Evolutionary conservation across 495 filamentous ascomycete species (phyloP).

Genomic region (Podospora comata): DNA sequence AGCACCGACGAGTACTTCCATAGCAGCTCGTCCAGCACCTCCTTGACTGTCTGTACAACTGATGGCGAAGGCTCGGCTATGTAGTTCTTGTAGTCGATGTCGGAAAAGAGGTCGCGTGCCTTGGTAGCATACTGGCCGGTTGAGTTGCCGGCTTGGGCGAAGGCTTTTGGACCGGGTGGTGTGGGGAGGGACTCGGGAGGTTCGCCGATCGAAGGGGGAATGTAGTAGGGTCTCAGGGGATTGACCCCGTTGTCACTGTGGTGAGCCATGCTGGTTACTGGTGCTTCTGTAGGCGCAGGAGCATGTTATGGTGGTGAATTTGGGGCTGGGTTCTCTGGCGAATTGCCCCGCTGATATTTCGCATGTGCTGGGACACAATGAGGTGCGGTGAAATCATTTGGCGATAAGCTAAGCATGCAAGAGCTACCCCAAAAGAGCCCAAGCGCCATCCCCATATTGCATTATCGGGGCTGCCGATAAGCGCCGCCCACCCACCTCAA

Average conservation of each 20-base stretch:
- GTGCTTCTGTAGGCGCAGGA: conserved; percentile 14
- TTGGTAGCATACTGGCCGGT: conserved; percentile 63
- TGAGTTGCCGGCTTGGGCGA: conserved; percentile 45
- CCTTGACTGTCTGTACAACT: conserved; percentile 65
- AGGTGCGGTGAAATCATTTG: conserved; percentile 22
- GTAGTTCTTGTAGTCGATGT: conserved; percentile 87
- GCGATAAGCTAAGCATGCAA: conserved; percentile 20
- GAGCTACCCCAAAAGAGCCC: conserved; percentile 1
- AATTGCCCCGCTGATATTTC: conserved; percentile 12
- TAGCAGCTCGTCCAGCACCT: conserved; percentile 71
- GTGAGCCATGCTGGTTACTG: conserved; percentile 39
- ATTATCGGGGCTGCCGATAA: conserved; percentile 25
- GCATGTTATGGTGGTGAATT: conserved; percentile 15
- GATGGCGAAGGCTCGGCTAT: conserved; percentile 73
- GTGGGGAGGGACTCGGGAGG: conserved; percentile 36
- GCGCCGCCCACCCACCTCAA: conserved; percentile 11
- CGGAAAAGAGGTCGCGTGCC: conserved; percentile 77
- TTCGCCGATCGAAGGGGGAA: conserved; percentile 73
- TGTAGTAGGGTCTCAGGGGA: conserved; percentile 91
- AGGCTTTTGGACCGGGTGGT: conserved; percentile 42
- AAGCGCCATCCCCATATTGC: conserved; percentile 17
- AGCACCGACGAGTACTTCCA: conserved; percentile 83
- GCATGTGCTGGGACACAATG: conserved; percentile 23
- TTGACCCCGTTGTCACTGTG: conserved; percentile 61
- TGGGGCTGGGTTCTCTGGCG: not conserved